These are phyloP conservation scores for Citrullus amarus DNA, from an alignment of 306 rosid genomes.

Conservation along the genomic window DNA sequence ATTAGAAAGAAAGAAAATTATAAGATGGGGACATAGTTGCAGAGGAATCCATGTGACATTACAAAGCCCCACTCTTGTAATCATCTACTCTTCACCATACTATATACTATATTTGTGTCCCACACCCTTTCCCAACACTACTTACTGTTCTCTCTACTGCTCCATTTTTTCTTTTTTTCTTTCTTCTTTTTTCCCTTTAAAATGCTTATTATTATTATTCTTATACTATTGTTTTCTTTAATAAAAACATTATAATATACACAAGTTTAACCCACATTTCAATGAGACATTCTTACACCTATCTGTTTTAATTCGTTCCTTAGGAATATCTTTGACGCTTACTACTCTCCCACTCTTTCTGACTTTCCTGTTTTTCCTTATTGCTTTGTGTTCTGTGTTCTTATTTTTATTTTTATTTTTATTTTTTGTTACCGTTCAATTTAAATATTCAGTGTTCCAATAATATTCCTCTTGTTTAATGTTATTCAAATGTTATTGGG, in stretches of 20 bases:
- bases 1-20: background rate
- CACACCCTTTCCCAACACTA: conserved; percentile 29
- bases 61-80: conserved; percentile 38
- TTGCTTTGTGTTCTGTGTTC: conserved; percentile 7
- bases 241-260: conserved; percentile 1
- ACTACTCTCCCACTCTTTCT: background rate
- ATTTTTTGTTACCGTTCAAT: background rate
- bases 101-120: conserved; percentile 11
- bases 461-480: background rate
- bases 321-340: background rate
- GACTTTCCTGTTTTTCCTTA: background rate
- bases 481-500: no score
- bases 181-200: background rate
- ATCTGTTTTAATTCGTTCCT: conserved; percentile 23
- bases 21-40: conserved; percentile 33
- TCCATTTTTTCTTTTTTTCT: background rate
- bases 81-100: conserved; percentile 21
- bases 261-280: conserved; percentile 10
- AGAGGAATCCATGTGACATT: conserved; percentile 87
- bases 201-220: background rate
- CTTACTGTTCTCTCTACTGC: background rate
- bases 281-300: conserved; percentile 34
- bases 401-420: background rate
- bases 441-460: conserved; percentile 16
- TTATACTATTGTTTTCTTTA: conserved; percentile 1